These are phyloP conservation scores for Detonula confervacea DNA, from an alignment of 352 stramenopile species.

Conservation along the genomic window DNA sequence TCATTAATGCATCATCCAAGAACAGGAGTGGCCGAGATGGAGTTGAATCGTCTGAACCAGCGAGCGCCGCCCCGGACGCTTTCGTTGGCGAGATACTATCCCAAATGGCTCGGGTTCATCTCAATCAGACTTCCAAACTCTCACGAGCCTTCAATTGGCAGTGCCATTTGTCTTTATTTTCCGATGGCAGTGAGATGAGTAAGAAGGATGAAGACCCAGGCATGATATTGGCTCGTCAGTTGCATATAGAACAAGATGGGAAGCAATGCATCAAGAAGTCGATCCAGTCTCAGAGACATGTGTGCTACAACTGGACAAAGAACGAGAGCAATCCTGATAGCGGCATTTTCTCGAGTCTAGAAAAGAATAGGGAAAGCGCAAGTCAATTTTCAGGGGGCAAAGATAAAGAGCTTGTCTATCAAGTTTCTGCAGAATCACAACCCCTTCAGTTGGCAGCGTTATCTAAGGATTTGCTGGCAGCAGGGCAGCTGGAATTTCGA, in stretches of 20 bases:
- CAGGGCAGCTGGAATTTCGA: conserved; percentile 52
- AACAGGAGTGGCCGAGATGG: neutral
- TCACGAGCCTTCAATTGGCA: conserved; percentile 51
- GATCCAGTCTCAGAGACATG: conserved; percentile 46
- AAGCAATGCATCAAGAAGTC: conserved; percentile 59
- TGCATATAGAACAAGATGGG: conserved; percentile 47
- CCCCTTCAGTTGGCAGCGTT: conserved; percentile 33
- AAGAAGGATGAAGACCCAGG: conserved; percentile 37
- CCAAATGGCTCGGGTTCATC: conserved; percentile 52
- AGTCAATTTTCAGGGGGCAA: conserved; percentile 16
- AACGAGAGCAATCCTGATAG: conserved; percentile 12
- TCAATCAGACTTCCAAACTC: conserved; percentile 54
- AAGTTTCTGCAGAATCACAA: conserved; percentile 24
- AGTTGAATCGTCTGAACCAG: neutral
- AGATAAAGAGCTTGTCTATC: conserved; percentile 1
- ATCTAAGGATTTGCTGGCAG: conserved; percentile 50
- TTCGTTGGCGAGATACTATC: conserved; percentile 55
- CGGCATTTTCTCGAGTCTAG: conserved; percentile 31
- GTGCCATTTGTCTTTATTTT: conserved; percentile 60
- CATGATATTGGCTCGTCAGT: conserved; percentile 44
- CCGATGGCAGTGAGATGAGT: conserved; percentile 11
- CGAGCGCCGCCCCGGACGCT: conserved; percentile 1
- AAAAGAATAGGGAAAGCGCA: conserved; percentile 10
- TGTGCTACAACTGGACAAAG: conserved; percentile 42
- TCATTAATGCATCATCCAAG: conserved; percentile 37